Evolutionary conservation across 2,329 filamentous ascomycete species (phyloP), one percentile per base, ranked within the genome.

Genomic region (Plectosphaerella cucumerina): DNA sequence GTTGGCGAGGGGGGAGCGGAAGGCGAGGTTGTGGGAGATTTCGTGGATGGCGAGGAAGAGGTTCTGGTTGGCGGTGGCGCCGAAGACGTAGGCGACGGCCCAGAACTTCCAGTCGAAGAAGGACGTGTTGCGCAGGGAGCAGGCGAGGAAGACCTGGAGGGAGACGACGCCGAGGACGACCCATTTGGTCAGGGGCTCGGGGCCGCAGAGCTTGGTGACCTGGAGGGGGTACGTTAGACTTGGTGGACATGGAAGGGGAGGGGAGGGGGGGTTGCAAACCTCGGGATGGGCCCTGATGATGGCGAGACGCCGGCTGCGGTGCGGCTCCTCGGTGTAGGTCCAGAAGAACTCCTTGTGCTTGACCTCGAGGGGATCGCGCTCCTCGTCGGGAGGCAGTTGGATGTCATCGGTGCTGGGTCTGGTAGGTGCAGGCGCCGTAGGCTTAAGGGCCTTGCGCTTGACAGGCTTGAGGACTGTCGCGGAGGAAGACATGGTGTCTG

Each of bases 281-380:
- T 99, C 93, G 44, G 94, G 94, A 67, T 99, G 93, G 50, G 93
- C 92, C 75, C 97, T 97, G 72, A 99, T 97, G 62, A 99, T 99
- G 55, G 91, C 90, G 61, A 93, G 83, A 51, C 94, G 83, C 60
- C 94, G 80, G 31, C 93, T 94, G 60, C 91, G 84, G 71, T 99
- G 94, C 55, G 94, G 94, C 72, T 99, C 94, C 70, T 99, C 94
- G 10, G 94, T 97, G 67, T 99, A 97, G 39, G 94, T 96, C 94
- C 95, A 97, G 75, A 96, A 96, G 78, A 97, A 97, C 68, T 85
- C 80, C 56, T 85, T 63, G 56, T 76, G 67, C 48, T 67, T 68
- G n/a, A 62, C 56, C 59, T 74, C 70, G 49, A 70, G 56, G 31
- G 65, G 62, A 49, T 79, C 69, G 49, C 69, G 64, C 51, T 72